Evolutionary conservation across 2,329 filamentous ascomycete species (phyloP).

Genomic region (Epichloe glyceriae): DNA sequence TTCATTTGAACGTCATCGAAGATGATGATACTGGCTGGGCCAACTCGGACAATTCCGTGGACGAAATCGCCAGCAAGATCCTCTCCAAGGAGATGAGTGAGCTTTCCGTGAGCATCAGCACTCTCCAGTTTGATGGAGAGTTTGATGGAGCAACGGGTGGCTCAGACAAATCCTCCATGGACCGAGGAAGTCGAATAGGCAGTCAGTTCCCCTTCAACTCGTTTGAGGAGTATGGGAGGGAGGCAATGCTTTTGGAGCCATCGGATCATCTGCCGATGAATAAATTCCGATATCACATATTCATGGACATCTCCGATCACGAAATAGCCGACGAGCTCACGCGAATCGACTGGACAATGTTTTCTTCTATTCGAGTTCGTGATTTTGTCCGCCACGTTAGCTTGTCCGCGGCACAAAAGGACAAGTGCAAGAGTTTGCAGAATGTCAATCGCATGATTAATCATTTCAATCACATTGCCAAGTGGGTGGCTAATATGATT

Average conservation of each 20-base stretch:
- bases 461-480: conserved; percentile 78
- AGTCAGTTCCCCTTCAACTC: conserved; percentile 47
- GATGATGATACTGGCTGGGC: conserved; percentile 93
- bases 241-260: conserved; percentile 60
- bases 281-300: conserved; percentile 78
- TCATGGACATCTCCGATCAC: conserved; percentile 78
- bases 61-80: conserved; percentile 21
- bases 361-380: conserved; percentile 82
- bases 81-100: conserved; percentile 27
- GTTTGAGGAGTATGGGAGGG: conserved; percentile 68
- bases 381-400: conserved; percentile 89
- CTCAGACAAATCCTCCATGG: conserved; percentile 30
- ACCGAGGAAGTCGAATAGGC: conserved; percentile 24
- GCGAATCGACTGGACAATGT: conserved; percentile 96
- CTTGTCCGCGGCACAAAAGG: conserved; percentile 55
- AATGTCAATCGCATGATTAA: conserved; percentile 92
- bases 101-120: conserved; percentile 29
- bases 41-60: conserved; percentile 51
- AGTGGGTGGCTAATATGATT: conserved; percentile 73
- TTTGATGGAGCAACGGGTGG: conserved; percentile 31
- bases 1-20: conserved; percentile 60
- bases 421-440: conserved; percentile 61
- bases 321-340: conserved; percentile 85
- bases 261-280: conserved; percentile 56
- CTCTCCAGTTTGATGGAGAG: conserved; percentile 35